Conservation (phyloP, 2,329 filamentous ascomycete genomes). For the Epichloe sibirici region DNA sequence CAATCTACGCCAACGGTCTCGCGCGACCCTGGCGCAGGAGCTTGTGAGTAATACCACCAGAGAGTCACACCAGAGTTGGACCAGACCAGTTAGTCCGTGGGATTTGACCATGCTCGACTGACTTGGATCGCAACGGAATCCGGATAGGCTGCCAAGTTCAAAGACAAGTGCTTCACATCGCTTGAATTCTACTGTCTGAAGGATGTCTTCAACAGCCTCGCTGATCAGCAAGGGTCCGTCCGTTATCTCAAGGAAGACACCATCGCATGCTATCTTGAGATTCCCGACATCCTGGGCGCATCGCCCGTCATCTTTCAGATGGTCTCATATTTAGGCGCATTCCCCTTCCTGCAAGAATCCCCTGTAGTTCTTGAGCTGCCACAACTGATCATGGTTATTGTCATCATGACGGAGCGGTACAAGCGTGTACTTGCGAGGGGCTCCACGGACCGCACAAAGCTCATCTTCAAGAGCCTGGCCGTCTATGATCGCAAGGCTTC, state of each 20-base stretch:
- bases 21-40: conserved; percentile 37
- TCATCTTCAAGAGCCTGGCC: conserved; percentile 60
- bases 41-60: conserved; percentile 28
- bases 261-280: conserved; percentile 57
- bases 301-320: conserved; percentile 62
- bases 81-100: too few species aligned
- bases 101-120: neutral
- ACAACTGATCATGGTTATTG: conserved; percentile 59
- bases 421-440: conserved; percentile 47
- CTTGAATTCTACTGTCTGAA: conserved; percentile 64
- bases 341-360: conserved; percentile 59
- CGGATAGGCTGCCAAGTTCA: conserved; percentile 47
- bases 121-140: neutral
- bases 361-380: conserved; percentile 58
- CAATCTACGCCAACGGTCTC: conserved; percentile 30
- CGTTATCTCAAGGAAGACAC: conserved; percentile 58
- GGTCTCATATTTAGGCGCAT: conserved; percentile 58
- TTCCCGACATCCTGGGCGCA: conserved; percentile 56
- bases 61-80: too few species aligned
- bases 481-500: conserved; percentile 52
- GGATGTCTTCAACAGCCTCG: conserved; percentile 59
- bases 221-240: conserved; percentile 49
- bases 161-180: conserved; percentile 56
- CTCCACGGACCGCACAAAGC: conserved; percentile 44
- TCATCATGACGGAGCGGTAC: conserved; percentile 60